These are phyloP conservation scores for Draba incana DNA, from an alignment of 345 rosid genomes.

Conservation along the genomic window DNA sequence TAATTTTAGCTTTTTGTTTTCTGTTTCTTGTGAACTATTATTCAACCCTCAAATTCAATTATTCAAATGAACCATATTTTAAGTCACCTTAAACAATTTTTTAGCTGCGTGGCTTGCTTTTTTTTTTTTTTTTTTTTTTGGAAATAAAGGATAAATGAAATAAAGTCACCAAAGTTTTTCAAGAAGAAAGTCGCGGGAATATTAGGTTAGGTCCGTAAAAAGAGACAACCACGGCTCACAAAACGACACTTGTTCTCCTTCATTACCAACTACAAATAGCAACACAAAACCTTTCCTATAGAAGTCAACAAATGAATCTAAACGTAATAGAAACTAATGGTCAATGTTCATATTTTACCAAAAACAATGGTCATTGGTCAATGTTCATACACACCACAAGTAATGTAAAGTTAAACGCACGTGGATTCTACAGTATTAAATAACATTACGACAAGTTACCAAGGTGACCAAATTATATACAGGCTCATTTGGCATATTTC, in stretches of 20 bases:
- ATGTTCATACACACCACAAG: background rate
- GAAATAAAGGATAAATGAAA: no score
- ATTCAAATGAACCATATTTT: background rate
- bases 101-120: background rate
- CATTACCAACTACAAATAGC: conserved; percentile 16
- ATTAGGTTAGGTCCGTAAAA: conserved; percentile 23
- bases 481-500: conserved; percentile 3
- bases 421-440: conserved; percentile 30
- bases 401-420: conserved; percentile 14
- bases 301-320: conserved; percentile 23
- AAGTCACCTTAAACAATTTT: background rate
- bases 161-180: background rate
- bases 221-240: conserved; percentile 19
- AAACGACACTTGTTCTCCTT: conserved; percentile 28
- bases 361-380: no score
- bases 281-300: conserved; percentile 4
- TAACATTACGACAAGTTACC: conserved; percentile 25
- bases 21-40: no score
- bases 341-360: background rate
- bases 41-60: no score
- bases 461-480: conserved; percentile 21
- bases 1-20: no score
- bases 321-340: conserved; percentile 26
- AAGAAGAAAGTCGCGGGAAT: background rate
- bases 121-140: no score